Evolutionary conservation across 768 basidiomycete genomes (phyloP), one percentile per base, ranked within the genome.

Genomic region (Lentinus tigrinus): DNA sequence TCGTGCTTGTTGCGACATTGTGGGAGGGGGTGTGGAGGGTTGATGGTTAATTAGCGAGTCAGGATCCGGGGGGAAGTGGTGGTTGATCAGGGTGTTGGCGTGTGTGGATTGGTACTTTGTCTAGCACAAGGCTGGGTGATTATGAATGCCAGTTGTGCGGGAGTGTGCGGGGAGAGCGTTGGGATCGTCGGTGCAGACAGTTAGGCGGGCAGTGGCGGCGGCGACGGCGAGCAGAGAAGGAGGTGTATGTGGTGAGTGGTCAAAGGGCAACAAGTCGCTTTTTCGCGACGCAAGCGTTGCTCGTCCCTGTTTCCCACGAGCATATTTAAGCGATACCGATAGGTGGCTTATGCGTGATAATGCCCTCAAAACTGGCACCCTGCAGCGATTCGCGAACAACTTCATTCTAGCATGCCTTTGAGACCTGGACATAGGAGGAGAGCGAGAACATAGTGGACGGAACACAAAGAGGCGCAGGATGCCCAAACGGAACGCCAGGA

Each of bases 1-100:
- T 50, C 67, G 70, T 17, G 69, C 59, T 69, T 67, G 67, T 61
- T 65, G 65, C 5, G 61, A 52, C 56, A 61, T 62, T 55, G 59
- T n/a, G 28, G 51, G 21, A 43, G 34, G 47, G 2, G 49, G 50
- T 16, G 14, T 40, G 28, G 46, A 23, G 13, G 36, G 42, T n/a
- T 26, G 38, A 36, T 40, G 48, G 31, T 54, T 56, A 55, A 11
- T 31, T 31, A 31, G 31, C 7, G 31, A 31, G 31, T 31, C 31
- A 31, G 11, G 6, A 46, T 46, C 21, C 23, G 46, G 28, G 23
- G 43, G 49, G 48, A 37, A 37, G 28, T 43, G 4, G 47, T 36
- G 11, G 49, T 23, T 39, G 38, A 10, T 24, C 46, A n/a, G 42
- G 37, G 50, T 50, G 51, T 28, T 55, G 58, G 61, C 43, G 61